Evolutionary conservation across 345 rosid genomes (phyloP).

Genomic region (Pistacia vera): DNA sequence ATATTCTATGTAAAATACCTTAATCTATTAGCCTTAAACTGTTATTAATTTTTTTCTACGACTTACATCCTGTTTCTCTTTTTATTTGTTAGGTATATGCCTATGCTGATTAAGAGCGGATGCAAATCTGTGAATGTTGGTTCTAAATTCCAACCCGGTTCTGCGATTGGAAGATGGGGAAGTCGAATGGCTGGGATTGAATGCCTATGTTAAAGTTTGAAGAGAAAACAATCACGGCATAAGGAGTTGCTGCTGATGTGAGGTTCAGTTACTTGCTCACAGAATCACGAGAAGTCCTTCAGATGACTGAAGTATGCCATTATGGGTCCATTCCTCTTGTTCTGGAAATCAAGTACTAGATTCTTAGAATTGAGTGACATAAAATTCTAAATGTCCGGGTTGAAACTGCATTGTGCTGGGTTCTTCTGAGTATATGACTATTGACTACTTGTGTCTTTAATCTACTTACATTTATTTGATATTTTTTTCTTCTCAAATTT

Average conservation of each 20-base stretch:
- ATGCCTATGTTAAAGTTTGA: conserved; percentile 63
- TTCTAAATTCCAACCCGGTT: conserved; percentile 32
- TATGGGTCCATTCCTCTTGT: conserved; percentile 61
- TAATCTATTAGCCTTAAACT: neutral
- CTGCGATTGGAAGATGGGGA: conserved; percentile 51
- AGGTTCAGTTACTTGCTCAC: conserved; percentile 41
- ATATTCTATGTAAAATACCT: neutral
- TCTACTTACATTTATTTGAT: no score
- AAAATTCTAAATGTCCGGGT: no score
- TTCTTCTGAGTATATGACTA: no score
- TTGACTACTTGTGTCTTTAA: no score
- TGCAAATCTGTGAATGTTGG: conserved; percentile 33
- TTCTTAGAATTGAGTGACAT: neutral
- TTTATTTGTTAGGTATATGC: conserved; percentile 52
- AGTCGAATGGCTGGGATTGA: conserved; percentile 79
- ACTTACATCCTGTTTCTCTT: neutral
- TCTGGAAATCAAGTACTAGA: conserved; percentile 72
- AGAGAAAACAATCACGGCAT: conserved; percentile 65
- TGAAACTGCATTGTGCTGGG: no score
- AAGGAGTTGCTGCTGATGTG: conserved; percentile 42
- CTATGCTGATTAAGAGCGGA: conserved; percentile 51
- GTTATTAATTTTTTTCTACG: neutral
- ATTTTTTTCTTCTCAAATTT: no score
- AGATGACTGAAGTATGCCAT: conserved; percentile 52
- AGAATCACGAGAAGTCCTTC: conserved; percentile 31